These are phyloP conservation scores for Irpex lacteus DNA, from an alignment of 1,284 basidiomycete species.

Conservation along the genomic window DNA sequence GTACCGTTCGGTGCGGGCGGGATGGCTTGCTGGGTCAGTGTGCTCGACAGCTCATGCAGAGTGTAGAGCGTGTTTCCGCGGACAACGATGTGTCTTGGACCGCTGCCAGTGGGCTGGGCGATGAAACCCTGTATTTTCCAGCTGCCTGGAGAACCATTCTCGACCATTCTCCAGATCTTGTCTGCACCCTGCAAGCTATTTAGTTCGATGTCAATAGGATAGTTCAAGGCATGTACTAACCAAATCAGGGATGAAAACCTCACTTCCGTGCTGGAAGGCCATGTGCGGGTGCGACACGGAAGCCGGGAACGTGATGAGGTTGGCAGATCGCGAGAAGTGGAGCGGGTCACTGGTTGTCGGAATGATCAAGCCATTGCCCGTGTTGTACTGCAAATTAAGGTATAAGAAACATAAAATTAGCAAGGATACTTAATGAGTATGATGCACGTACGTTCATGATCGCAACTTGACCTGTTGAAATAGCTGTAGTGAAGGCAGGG, in stretches of 20 bases:
- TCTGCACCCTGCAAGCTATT: slow-evolving; percentile 51
- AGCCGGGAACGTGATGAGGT: slow-evolving; percentile 52
- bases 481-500: slow-evolving; percentile 49
- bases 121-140: slow-evolving; percentile 61
- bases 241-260: slow-evolving; percentile 64
- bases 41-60: slow-evolving; percentile 63
- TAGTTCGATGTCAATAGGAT: neutral
- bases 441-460: slow-evolving; percentile 48
- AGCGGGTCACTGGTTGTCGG: slow-evolving; percentile 39
- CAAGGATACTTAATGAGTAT: slow-evolving; percentile 1
- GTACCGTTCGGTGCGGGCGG: slow-evolving; percentile 45
- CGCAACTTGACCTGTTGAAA: slow-evolving; percentile 56
- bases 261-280: slow-evolving; percentile 48
- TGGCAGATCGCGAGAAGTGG: slow-evolving; percentile 39
- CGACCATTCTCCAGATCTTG: slow-evolving; percentile 59
- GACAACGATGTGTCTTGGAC: slow-evolving; percentile 63
- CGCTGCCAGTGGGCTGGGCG: slow-evolving; percentile 59
- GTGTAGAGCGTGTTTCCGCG: slow-evolving; percentile 53
- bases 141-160: slow-evolving; percentile 34
- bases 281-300: slow-evolving; percentile 61
- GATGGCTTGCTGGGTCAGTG: slow-evolving; percentile 59
- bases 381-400: slow-evolving; percentile 41
- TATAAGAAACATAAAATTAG: neutral
- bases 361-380: slow-evolving; percentile 56
- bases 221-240: slow-evolving; percentile 32